Evolutionary conservation across 2,329 filamentous ascomycete genomes (phyloP).

Genomic region (Macrophomina pseudophaseolina): DNA sequence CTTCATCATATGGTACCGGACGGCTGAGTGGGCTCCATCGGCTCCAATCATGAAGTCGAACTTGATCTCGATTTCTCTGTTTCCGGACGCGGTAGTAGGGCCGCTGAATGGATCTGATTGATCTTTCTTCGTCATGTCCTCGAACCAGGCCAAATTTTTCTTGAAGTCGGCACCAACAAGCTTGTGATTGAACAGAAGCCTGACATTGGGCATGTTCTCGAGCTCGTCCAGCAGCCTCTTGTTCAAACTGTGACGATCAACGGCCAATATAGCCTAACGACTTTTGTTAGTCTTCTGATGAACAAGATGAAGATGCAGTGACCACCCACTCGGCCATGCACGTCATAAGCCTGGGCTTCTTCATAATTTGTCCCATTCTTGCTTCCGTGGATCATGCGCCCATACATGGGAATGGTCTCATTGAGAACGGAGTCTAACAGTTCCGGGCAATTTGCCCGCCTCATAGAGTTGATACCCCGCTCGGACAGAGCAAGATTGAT

Average conservation of each 20-base stretch:
- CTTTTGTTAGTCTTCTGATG: neutral
- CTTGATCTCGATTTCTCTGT: conserved; percentile 75
- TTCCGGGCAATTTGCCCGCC: conserved; percentile 67
- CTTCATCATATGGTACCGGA: conserved; percentile 95
- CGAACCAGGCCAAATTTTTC: conserved; percentile 83
- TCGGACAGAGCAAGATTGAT: conserved; percentile 97
- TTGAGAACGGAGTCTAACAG: conserved; percentile 76
- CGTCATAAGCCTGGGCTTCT: conserved; percentile 86
- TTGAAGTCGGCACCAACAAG: conserved; percentile 87
- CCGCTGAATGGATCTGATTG: conserved; percentile 31
- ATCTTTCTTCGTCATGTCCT: conserved; percentile 50
- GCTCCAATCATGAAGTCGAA: conserved; percentile 95
- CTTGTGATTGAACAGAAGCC: conserved; percentile 91
- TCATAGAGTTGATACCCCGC: conserved; percentile 87
- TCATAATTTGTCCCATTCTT: conserved; percentile 72
- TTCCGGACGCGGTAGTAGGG: conserved; percentile 30
- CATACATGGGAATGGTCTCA: conserved; percentile 89
- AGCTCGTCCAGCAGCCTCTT: conserved; percentile 82
- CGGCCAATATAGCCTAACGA: conserved; percentile 77
- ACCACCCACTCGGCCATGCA: conserved; percentile 74
- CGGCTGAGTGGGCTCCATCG: conserved; percentile 91
- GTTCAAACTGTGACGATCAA: conserved; percentile 85
- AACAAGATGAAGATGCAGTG: neutral
- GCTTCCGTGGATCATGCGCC: conserved; percentile 91
- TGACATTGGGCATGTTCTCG: conserved; percentile 84